Conservation (phyloP, 768 basidiomycete genomes). For the Chiua virens region DNA sequence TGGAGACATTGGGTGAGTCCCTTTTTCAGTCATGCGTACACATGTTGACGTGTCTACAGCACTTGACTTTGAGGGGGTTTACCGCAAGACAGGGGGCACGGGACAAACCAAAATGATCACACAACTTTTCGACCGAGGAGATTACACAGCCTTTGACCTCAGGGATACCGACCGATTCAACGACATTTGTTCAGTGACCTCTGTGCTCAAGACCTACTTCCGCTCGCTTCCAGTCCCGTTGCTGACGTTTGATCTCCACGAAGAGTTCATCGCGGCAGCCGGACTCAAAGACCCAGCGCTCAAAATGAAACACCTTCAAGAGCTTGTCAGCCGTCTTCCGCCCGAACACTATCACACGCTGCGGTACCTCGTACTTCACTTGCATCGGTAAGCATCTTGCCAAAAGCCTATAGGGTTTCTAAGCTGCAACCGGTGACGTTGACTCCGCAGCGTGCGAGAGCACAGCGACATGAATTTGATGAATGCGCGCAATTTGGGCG, state of each 20-base stretch:
- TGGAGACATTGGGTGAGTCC: conserved; percentile 76
- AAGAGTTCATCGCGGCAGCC: conserved; percentile 80
- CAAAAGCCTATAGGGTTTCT: neutral
- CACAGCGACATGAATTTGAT: conserved; percentile 80
- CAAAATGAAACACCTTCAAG: conserved; percentile 61
- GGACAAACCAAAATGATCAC: conserved; percentile 92
- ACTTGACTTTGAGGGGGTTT: conserved; percentile 96
- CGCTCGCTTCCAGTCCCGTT: conserved; percentile 89
- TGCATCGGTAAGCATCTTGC: conserved; percentile 63
- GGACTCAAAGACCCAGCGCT: conserved; percentile 60
- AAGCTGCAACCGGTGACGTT: neutral
- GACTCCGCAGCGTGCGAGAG: conserved; percentile 51
- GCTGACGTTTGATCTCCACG: conserved; percentile 87
- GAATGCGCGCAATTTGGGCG: conserved; percentile 93
- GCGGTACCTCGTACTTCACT: conserved; percentile 78
- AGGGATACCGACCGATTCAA: conserved; percentile 88
- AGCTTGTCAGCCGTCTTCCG: conserved; percentile 77
- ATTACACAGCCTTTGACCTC: conserved; percentile 88
- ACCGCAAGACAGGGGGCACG: conserved; percentile 95
- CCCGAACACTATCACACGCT: conserved; percentile 87
- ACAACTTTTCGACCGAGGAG: conserved; percentile 90
- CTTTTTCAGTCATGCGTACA: neutral
- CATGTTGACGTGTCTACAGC: conserved; percentile 43
- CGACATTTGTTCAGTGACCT: conserved; percentile 96
- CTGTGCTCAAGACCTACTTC: conserved; percentile 96